Evolutionary conservation across 202 grass and related monocot genomes (phyloP).

Genomic region (Setaria viridis): DNA sequence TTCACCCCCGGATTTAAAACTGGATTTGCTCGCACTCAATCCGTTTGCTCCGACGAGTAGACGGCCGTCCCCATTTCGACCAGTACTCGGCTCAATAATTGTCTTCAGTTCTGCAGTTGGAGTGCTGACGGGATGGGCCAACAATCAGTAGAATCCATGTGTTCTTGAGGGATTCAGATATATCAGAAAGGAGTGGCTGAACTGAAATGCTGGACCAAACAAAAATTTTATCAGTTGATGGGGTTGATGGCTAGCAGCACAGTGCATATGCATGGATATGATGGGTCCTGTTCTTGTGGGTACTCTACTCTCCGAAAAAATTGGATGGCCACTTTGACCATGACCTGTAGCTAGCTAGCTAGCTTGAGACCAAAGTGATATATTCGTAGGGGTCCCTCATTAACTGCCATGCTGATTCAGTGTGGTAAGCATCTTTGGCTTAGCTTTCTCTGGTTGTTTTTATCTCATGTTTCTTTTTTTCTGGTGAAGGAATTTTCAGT

Average conservation of each 20-base stretch:
- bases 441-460: neutral
- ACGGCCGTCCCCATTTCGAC: neutral
- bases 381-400: neutral
- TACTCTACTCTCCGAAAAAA: neutral
- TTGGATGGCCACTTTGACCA: slow-evolving; percentile 31
- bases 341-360: neutral
- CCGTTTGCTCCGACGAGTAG: neutral
- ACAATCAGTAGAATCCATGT: neutral
- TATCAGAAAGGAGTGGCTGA: neutral
- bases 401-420: slow-evolving; percentile 24
- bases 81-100: slow-evolving; percentile 9
- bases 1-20: slow-evolving; percentile 14
- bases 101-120: slow-evolving; percentile 10
- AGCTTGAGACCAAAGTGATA: slow-evolving; percentile 5
- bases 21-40: neutral
- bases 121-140: slow-evolving; percentile 1
- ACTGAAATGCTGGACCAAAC: slow-evolving; percentile 32
- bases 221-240: slow-evolving; percentile 19
- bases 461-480: neutral
- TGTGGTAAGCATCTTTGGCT: neutral
- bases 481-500: neutral
- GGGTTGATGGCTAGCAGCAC: slow-evolving; percentile 16
- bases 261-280: neutral
- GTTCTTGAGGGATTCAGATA: slow-evolving; percentile 2
- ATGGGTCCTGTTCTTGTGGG: neutral